Evolutionary conservation across 805 yeast genomes (phyloP), one percentile per base, ranked within the genome.

Genomic region (Teunomyces cretensis): DNA sequence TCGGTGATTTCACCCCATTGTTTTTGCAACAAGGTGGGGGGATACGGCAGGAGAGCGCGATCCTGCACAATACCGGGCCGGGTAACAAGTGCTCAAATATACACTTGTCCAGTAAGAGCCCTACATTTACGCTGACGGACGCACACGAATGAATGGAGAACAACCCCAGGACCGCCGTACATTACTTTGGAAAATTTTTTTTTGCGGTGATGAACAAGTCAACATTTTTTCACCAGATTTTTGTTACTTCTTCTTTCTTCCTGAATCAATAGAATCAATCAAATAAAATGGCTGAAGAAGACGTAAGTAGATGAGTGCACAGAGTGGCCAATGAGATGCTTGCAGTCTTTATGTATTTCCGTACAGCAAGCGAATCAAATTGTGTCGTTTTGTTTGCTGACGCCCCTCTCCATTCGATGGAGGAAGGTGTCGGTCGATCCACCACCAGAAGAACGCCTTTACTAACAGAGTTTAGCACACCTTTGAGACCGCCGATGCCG

Each of bases 401-500:
- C n/a, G n/a, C n/a, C n/a, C n/a, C n/a, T n/a, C n/a, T n/a, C n/a
- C n/a, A n/a, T n/a, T n/a, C n/a, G n/a, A n/a, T n/a, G n/a, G n/a
- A n/a, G n/a, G n/a, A n/a, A n/a, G n/a, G n/a, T 33, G 15, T 27
- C 12, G 15, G 24, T 11, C 17, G 16, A 22, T 26, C 33, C 16
- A 24, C 28, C 42, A 42, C 24, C 39, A 35, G 26, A 24, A 36
- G 40, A 16, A 33, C 14, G 13, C 13, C 3, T 17, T n/a, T 62
- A 61, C 67, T 62, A 64, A 61, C 67, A 43, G 16, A 39, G 32
- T 55, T 13, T 59, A 88, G 90, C 97, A 90, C 84, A 81, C 83
- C 76, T 92, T 92, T 79, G 97, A 91, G 79, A 81, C 91, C 82
- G 98, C 87, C 73, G 94, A 88, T 76, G 98, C 99, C 69, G 98